Base-by-base conservation (phyloP, 306 rosid genomes). In the Alnus glutinosa region DNA sequence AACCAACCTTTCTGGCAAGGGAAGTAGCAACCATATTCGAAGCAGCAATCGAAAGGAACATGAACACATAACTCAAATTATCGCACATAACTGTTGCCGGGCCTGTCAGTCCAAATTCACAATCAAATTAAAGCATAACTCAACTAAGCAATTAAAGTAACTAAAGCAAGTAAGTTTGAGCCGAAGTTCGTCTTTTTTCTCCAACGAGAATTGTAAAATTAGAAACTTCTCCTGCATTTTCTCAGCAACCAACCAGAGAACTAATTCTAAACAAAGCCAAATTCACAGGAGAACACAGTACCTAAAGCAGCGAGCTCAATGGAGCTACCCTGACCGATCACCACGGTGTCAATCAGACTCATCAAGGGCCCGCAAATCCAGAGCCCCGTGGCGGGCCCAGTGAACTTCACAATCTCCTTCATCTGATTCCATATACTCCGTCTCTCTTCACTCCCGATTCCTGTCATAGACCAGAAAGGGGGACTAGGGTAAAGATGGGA, bases 1-100 rank as follows among this genome's bases (percentile, higher is more conserved):
- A 61, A 73, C 77, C n/a, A 78, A 94, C 98, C 97, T 82, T 86
- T 82, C 70, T 86, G 49, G 97, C 98, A 70, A 92, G 92, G 71
- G 97, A 88, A 47, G 97, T 91, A 57, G 98, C 97, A 69, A 94
- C 95, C 97, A 94, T 91, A 82, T 94, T 94, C 5, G 98, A 94
- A 79, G 98, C 92, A 7, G 98, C 94, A 75, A 94, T 76, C 0
- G 97, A 89, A 59, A 94, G 97, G 80, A 94, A 94, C 98, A 94
- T 94, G 89, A 94, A 94, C 68, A 71, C 75, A 16, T 88, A 92
- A 84, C 95, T 87, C 83, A 85, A 78, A 80, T 88, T 81, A 79
- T 94, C 98, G 71, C 98, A 94, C 46, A 94, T 74, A 78, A 94
- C 95, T 1, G 98, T 94, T 51, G 80, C 97, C 18, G 98, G 97